These are phyloP conservation scores for Penicillium carneum DNA, from an alignment of 2,329 filamentous ascomycete species.

Conservation along the genomic window DNA sequence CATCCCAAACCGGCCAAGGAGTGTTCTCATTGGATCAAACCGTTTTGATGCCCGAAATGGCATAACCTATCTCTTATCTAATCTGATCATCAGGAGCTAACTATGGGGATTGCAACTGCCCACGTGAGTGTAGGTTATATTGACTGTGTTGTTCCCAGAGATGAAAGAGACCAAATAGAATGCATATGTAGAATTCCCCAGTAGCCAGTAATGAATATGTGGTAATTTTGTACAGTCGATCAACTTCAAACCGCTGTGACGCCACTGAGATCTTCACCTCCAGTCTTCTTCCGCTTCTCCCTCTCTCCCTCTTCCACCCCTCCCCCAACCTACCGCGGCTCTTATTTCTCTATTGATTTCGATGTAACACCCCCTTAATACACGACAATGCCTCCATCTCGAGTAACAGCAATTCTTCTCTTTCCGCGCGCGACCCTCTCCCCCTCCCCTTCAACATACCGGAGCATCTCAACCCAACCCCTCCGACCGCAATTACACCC, in stretches of 20 bases:
- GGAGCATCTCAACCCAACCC: constrained; percentile 3
- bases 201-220: not conserved
- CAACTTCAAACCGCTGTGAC: constrained; percentile 11
- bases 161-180: too few relatives aligned
- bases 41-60: constrained; percentile 6
- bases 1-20: not conserved
- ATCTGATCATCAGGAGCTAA: constrained; percentile 32
- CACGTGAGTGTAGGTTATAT: not conserved
- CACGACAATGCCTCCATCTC: constrained; percentile 11
- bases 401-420: constrained; percentile 7
- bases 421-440: not conserved
- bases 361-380: not conserved
- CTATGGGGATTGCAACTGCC: not conserved
- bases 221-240: not conserved
- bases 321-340: not conserved
- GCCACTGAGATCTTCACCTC: constrained; percentile 15
- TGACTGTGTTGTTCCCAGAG: not conserved
- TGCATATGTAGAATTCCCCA: not conserved
- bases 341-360: not conserved
- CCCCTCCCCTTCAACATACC: not conserved
- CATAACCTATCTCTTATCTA: constrained; percentile 25
- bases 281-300: not conserved
- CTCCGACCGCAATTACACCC: constrained; percentile 8
- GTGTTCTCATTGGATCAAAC: constrained; percentile 3
- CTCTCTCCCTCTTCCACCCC: constrained; percentile 3